These are phyloP conservation scores for Nannochloris sp. DNA, from an alignment of 139 green algal species.

Conservation along the genomic window DNA sequence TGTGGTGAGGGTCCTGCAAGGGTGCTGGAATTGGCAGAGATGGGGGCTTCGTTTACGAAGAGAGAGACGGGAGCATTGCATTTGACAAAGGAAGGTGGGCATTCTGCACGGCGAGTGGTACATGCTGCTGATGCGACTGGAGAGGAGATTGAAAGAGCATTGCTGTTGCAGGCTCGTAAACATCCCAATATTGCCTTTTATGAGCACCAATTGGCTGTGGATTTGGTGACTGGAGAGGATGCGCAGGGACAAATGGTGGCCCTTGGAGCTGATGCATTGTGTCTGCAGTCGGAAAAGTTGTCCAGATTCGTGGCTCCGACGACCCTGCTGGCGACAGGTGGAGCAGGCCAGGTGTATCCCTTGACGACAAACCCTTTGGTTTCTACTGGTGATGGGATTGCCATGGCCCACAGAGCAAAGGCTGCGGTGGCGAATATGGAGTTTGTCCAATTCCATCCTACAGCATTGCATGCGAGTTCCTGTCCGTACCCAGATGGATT, in stretches of 20 bases:
- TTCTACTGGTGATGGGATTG: conserved; percentile 91
- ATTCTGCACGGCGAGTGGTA: conserved; percentile 86
- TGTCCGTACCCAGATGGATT: conserved; percentile 9
- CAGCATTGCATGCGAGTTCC: conserved; percentile 47
- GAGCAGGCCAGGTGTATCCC: conserved; percentile 89
- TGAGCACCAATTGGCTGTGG: conserved; percentile 66
- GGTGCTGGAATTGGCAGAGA: conserved; percentile 79
- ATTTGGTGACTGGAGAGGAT: conserved; percentile 50
- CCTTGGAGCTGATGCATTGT: conserved; percentile 76
- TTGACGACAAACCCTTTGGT: conserved; percentile 96
- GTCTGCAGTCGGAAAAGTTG: conserved; percentile 39
- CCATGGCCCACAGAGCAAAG: conserved; percentile 80
- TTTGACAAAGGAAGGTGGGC: conserved; percentile 89
- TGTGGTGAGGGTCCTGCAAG: conserved; percentile 78
- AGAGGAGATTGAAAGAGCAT: conserved; percentile 84
- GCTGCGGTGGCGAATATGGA: conserved; percentile 90
- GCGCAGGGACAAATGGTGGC: conserved; percentile 42
- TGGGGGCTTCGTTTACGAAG: conserved; percentile 83
- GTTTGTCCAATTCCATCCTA: conserved; percentile 99
- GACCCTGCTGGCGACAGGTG: conserved; percentile 87
- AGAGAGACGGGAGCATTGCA: conserved; percentile 58
- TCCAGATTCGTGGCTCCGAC: conserved; percentile 58
- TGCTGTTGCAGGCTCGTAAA: conserved; percentile 52
- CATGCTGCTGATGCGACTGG: conserved; percentile 92
- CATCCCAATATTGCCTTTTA: conserved; percentile 76